These are phyloP conservation scores for Endogone sp. DNA, from an alignment of 192 early-diverging fungal genomes.

Conservation along the genomic window DNA sequence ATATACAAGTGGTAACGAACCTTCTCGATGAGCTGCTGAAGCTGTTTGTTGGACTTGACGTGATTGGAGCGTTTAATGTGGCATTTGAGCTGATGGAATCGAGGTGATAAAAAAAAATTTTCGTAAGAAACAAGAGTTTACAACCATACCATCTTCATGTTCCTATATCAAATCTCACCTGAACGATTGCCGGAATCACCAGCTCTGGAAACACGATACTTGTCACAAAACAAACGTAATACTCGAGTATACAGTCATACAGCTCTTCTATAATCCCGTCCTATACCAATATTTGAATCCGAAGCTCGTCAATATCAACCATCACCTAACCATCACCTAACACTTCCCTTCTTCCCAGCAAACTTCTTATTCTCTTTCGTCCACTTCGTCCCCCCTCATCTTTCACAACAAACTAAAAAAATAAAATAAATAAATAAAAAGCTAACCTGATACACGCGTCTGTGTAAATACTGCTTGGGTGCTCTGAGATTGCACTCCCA, in stretches of 20 bases:
- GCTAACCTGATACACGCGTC: slow-evolving; percentile 72
- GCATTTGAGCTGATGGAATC: slow-evolving; percentile 58
- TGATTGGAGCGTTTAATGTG: slow-evolving; percentile 80
- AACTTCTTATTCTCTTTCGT: background rate
- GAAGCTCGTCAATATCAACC: too few species aligned
- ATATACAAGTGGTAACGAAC: slow-evolving; percentile 33
- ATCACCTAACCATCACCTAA: too few species aligned
- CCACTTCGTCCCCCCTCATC: background rate
- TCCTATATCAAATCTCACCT: slow-evolving; percentile 31
- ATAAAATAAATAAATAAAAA: too few species aligned
- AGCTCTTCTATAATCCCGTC: slow-evolving; percentile 82
- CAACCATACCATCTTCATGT: background rate
- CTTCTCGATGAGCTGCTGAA: slow-evolving; percentile 82
- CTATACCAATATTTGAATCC: slow-evolving; percentile 19
- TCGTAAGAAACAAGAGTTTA: too few species aligned
- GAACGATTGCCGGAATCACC: slow-evolving; percentile 79
- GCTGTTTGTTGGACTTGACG: slow-evolving; percentile 73
- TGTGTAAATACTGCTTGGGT: slow-evolving; percentile 80
- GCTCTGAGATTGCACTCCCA: slow-evolving; percentile 75
- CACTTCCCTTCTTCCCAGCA: too few species aligned
- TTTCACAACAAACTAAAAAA: slow-evolving; percentile 2
- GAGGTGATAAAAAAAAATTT: background rate
- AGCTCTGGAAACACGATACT: slow-evolving; percentile 96
- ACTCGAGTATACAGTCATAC: slow-evolving; percentile 67
- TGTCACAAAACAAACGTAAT: slow-evolving; percentile 64